Percentiles rank a stretch among this genome's conserved stretches.
These are phyloP conservation scores for Catenaria anguillulae DNA, from an alignment of 371 early-diverging fungal species.

Conservation along the genomic window DNA sequence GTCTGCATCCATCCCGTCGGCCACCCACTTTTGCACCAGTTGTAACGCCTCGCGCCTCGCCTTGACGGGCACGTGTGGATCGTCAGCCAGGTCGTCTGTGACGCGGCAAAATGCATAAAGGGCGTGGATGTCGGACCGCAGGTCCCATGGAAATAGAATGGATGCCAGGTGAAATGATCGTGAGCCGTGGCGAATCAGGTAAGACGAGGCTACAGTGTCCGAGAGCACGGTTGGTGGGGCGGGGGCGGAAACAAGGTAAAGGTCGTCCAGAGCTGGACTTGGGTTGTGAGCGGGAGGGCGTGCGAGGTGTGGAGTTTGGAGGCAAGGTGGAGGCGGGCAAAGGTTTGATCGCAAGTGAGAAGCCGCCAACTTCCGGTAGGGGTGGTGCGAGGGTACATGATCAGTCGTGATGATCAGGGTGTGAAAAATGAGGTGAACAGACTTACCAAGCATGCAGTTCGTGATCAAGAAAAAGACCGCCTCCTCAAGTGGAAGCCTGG, in stretches of 20 bases:
- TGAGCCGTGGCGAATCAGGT: slow-evolving; percentile 20
- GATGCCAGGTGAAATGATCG: slow-evolving; percentile 38
- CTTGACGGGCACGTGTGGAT: slow-evolving; percentile 17
- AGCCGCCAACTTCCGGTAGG: slow-evolving; percentile 33
- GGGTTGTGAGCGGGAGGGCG: too few relatives aligned
- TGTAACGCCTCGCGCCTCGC: slow-evolving; percentile 16
- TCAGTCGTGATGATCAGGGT: too few relatives aligned
- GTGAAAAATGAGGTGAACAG: too few relatives aligned
- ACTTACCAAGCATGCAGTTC: slow-evolving; percentile 23
- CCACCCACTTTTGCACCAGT: slow-evolving; percentile 17
- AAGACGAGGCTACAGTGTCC: slow-evolving; percentile 1
- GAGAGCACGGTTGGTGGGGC: background rate
- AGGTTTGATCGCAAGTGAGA: slow-evolving; percentile 35
- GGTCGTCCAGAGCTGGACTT: too few relatives aligned
- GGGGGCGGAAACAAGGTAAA: too few relatives aligned
- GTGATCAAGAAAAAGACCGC: slow-evolving; percentile 38
- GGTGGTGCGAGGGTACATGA: background rate
- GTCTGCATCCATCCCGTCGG: slow-evolving; percentile 13
- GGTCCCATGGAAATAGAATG: slow-evolving; percentile 26
- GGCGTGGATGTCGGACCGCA: slow-evolving; percentile 33
- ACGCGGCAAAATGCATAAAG: slow-evolving; percentile 47
- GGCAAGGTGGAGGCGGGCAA: slow-evolving; percentile 18
- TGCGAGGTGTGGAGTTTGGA: background rate
- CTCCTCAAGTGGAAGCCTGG: slow-evolving; percentile 43
- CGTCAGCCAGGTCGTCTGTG: slow-evolving; percentile 43